Conservation (phyloP, 108 stramenopile genomes). For the Fistulifera pelliculosa region DNA sequence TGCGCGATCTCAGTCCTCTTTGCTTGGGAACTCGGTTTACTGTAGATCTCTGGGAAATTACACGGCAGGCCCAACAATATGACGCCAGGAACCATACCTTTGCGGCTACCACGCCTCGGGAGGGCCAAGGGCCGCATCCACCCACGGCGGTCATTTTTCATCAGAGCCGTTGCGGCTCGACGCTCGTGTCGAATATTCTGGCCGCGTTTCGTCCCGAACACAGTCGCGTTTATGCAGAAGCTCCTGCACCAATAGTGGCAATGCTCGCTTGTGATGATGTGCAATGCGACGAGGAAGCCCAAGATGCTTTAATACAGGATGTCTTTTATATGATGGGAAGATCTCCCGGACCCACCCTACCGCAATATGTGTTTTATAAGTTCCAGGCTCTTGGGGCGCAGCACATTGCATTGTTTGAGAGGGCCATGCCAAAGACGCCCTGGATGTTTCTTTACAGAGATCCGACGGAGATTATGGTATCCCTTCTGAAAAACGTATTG, state of each 20-base stretch:
- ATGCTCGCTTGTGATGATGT: conserved; percentile 36
- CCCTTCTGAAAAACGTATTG: conserved; percentile 54
- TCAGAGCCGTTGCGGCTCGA: conserved; percentile 87
- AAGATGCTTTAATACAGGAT: conserved; percentile 46
- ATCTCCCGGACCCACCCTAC: conserved; percentile 5
- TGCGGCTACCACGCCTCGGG: conserved; percentile 3
- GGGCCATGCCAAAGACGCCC: conserved; percentile 72
- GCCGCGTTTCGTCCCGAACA: conserved; percentile 52
- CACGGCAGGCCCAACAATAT: conserved; percentile 24
- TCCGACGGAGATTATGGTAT: conserved; percentile 85
- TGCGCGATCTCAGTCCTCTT: conserved; percentile 15
- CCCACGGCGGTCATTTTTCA: conserved; percentile 88
- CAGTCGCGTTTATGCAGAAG: conserved; percentile 73
- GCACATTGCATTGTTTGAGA: conserved; percentile 38
- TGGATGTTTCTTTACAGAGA: conserved; percentile 92
- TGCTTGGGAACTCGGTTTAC: conserved; percentile 18
- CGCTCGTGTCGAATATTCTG: conserved; percentile 86
- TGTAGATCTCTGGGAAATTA: conserved; percentile 35
- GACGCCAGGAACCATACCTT: conserved; percentile 17
- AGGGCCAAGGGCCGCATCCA: conserved; percentile 8
- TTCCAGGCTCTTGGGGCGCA: conserved; percentile 72
- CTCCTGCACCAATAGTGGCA: conserved; percentile 45
- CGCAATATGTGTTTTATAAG: conserved; percentile 82
- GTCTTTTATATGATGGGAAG: conserved; percentile 70
- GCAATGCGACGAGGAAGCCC: conserved; percentile 28